Base-by-base conservation (phyloP, 768 basidiomycete species). In the Tulasnella sp. region DNA sequence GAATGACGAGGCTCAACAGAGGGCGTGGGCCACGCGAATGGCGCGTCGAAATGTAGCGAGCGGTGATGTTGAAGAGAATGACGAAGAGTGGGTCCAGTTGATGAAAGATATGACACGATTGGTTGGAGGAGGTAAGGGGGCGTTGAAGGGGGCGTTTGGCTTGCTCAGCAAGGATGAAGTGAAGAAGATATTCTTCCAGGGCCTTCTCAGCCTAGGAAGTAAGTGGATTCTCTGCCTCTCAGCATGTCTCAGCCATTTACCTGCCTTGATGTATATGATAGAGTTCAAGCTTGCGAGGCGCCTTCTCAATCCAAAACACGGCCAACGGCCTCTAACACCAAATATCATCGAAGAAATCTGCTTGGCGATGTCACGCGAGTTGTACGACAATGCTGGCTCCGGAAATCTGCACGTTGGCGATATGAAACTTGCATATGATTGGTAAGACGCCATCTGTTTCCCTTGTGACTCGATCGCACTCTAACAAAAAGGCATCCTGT, bases 341-440 rank as follows among this genome's bases (percentile, higher is more conserved):
- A 69, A 73, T 22, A 70, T 71, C 3, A 70, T 87, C 3, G 92
- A 97, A 70, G 80, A 84, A 30, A 80, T 94, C 11, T 92, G 90
- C 64, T 72, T 99, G 19, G 69, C 80, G 1, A 82, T 82, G 44
- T 91, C 89, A 2, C 79, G 81, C 49, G 96, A 98, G 72, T 82
- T 96, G 62, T 99, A 98, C 70, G 92, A 97, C 68, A 97, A 97
- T 65, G 87, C 96, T 2, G 83, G 78, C 63, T 86, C 83, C 0
- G 96, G 92, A 4, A 99, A 97, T 66, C 85, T 92, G 68, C 88
- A 90, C 64, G 77, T 80, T 38, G 93, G 94, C 3, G 91, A 94
- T 53, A 97, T 99, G 93, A 94, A 92, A 69, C 75, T 91, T 50
- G 96, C 96, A 1, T 93, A 93, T 70, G 90, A 94, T 59, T 98